Conservation (phyloP, 116 monocot species). For the Cymodocea nodosa region DNA sequence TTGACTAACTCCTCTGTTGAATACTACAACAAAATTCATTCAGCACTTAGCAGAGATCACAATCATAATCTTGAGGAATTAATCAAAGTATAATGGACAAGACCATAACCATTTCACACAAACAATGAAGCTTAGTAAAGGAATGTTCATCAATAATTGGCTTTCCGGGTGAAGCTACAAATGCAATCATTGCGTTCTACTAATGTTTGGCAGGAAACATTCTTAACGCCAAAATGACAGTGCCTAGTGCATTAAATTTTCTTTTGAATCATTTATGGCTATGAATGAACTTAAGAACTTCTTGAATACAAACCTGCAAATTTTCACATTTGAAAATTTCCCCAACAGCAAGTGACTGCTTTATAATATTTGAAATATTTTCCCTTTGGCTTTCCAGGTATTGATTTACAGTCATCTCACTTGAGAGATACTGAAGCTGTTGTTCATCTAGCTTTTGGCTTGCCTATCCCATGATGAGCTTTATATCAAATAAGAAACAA, state of each 20-base stretch:
- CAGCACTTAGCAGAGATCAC: neutral
- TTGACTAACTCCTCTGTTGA: constrained; percentile 74
- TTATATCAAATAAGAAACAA: constrained; percentile 7
- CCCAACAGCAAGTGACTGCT: constrained; percentile 85
- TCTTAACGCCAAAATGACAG: neutral
- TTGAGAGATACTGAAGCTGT: constrained; percentile 70
- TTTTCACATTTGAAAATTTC: constrained; percentile 89
- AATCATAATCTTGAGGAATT: neutral
- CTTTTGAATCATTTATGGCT: too few species aligned
- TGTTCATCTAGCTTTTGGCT: constrained; percentile 46
- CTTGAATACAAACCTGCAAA: constrained; percentile 42
- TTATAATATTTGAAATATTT: constrained; percentile 60
- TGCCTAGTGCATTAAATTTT: neutral
- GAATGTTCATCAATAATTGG: too few species aligned
- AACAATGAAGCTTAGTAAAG: too few species aligned
- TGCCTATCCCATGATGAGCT: constrained; percentile 29
- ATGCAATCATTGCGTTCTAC: too few species aligned
- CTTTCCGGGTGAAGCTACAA: too few species aligned
- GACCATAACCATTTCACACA: too few species aligned
- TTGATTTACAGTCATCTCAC: constrained; percentile 60
- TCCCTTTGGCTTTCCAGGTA: constrained; percentile 69
- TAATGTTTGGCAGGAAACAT: too few species aligned
- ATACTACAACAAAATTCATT: constrained; percentile 33
- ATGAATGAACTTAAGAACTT: neutral
- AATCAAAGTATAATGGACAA: too few species aligned